A percentile compares a stretch with the other conserved stretches of the same genome.
These are phyloP conservation scores for Lentinus tigrinus DNA, from an alignment of 768 basidiomycete species.

Conservation along the genomic window DNA sequence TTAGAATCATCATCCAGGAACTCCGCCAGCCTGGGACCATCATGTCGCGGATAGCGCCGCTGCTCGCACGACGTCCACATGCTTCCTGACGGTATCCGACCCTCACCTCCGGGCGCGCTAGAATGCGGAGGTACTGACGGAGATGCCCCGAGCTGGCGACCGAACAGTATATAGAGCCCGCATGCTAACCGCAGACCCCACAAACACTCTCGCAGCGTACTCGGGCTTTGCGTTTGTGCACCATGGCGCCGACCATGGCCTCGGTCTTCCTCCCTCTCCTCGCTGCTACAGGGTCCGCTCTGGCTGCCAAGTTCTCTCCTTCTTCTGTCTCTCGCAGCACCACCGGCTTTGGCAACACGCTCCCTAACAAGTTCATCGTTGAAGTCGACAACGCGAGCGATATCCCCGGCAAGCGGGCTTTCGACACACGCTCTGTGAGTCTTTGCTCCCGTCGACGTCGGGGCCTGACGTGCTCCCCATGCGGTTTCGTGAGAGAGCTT, in stretches of 20 bases:
- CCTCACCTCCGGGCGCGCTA: not conserved
- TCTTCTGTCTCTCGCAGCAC: constrained; percentile 14
- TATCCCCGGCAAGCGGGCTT: constrained; percentile 22
- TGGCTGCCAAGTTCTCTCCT: constrained; percentile 16
- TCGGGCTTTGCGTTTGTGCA: not conserved
- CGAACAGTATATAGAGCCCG: not conserved
- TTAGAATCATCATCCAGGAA: too few relatives aligned
- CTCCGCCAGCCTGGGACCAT: too few relatives aligned
- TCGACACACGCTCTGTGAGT: constrained; percentile 20
- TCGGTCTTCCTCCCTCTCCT: constrained; percentile 5
- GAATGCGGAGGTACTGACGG: not conserved
- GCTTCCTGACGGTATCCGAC: not conserved
- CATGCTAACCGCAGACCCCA: not conserved
- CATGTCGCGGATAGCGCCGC: not conserved
- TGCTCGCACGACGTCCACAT: not conserved
- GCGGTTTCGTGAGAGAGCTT: not conserved
- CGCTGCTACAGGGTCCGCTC: not conserved
- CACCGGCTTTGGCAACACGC: constrained; percentile 19
- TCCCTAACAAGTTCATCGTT: constrained; percentile 43
- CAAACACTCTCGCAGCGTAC: not conserved
- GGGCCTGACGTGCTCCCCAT: not conserved
- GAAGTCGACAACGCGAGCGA: constrained; percentile 36
- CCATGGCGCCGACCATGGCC: not conserved
- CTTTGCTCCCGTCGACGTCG: not conserved
- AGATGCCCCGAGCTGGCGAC: not conserved